Conservation (phyloP, 805 yeast genomes). For the Saccharomycopsis fodiens region DNA sequence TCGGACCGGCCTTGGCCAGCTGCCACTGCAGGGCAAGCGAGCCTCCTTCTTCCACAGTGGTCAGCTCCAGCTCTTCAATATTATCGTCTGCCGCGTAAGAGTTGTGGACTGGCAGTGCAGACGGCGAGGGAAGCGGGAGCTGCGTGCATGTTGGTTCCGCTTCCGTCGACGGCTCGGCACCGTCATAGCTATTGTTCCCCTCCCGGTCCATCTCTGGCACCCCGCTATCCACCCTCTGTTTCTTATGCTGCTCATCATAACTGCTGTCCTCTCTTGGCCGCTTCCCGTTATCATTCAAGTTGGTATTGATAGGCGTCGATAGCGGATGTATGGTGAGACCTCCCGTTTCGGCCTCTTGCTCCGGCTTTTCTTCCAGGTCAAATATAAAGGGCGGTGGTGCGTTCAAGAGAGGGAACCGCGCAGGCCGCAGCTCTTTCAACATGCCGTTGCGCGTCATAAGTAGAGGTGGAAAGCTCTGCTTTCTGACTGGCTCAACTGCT, state of each 20-base stretch:
- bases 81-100: conserved; percentile 1
- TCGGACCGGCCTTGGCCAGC: conserved; percentile 5
- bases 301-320: conserved; percentile 10
- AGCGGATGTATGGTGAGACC: conserved; percentile 11
- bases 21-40: not conserved
- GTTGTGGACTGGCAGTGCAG: conserved; percentile 47
- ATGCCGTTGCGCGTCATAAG: not conserved
- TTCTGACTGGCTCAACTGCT: too few species aligned
- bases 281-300: not conserved
- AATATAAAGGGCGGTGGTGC: conserved; percentile 10
- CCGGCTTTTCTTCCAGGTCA: not conserved
- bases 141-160: conserved; percentile 25
- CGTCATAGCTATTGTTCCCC: not conserved
- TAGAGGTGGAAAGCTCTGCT: too few species aligned
- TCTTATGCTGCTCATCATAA: not conserved
- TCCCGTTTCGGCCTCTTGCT: not conserved
- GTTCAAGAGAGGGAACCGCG: conserved; percentile 10
- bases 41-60: conserved; percentile 15
- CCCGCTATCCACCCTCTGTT: not conserved
- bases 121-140: conserved; percentile 63
- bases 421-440: conserved; percentile 8
- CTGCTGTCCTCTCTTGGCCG: not conserved
- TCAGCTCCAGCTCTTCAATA: not conserved
- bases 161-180: not conserved
- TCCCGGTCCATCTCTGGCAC: not conserved